Base-by-base conservation (phyloP, 495 filamentous ascomycete genomes). In the Aspergillus baeticus region DNA sequence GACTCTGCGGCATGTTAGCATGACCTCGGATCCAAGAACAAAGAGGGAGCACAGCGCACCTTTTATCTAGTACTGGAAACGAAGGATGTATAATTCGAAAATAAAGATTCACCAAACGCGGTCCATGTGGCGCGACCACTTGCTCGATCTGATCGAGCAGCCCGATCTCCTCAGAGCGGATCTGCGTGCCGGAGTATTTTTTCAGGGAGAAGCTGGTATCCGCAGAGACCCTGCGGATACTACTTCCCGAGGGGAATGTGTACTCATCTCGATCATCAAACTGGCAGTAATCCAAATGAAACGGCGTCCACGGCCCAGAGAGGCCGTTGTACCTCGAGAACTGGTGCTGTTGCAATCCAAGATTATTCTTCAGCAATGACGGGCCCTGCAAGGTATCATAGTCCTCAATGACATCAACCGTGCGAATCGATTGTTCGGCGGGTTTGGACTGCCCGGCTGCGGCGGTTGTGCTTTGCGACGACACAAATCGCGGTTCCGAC, bases 71-170 rank as follows among this genome's bases (percentile, higher is more conserved):
- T 34, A 50, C 47, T 2, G 47, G 47, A 22, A 50, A 50, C 13
- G 47, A 50, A n/a, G 47, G 47, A 21, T 50, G 47, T 17, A 50
- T 34, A 37, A 50, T 50, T 15, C 47, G 47, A 14, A 50, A 50
- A n/a, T 20, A 50, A 2, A 50, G 47, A 37, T 50, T 50, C 10
- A 50, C 47, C 20, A 50, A 20, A 15, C 47, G 47, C 17, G n/a
- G 47, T 5, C 47, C 47, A 22, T 50, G 29, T 5, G 47, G 47
- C 18, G 17, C 22, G 3, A 50, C 47, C 8, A 37, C 34, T 10
- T 31, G 47, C 34, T 50, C 47, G 37, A 50, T 50, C 47, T 50
- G 47, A n/a, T 50, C 47, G 1, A 50, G 47, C 11, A 50, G 47
- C 3, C 36, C 47, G 10, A 50, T 50, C 47, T 50, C 47, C 33